phyloP scores from a whole-genome alignment of 495 filamentous ascomycete genomes.

The Hypoxylon intermedium region DNA sequence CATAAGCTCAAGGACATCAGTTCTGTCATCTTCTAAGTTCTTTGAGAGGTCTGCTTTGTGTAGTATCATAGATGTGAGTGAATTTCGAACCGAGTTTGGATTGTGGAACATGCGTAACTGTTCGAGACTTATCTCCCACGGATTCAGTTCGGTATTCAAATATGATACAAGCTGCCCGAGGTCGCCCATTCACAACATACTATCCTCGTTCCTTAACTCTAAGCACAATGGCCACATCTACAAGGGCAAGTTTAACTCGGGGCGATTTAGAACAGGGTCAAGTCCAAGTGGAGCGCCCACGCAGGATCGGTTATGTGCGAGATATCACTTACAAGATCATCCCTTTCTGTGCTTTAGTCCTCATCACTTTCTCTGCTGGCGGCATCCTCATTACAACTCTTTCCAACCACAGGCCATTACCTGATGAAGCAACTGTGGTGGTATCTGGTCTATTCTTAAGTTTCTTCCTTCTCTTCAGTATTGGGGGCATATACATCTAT shows the following conservation, averaged over 20 bases:
- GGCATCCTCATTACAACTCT: constrained; percentile 10
- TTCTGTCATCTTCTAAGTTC: constrained; percentile 4
- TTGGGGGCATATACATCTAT: constrained; percentile 22
- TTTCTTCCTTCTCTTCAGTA: constrained; percentile 24
- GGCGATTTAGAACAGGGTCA: constrained; percentile 29
- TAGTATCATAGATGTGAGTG: not conserved
- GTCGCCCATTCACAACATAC: not conserved
- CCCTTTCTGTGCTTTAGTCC: constrained; percentile 20
- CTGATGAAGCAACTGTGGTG: constrained; percentile 28
- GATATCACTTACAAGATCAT: constrained; percentile 36
- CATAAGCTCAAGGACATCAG: not conserved
- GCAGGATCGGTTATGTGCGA: constrained; percentile 14
- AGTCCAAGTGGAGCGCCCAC: not conserved
- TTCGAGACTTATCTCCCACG: constrained; percentile 23
- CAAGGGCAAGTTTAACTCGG: constrained; percentile 1
- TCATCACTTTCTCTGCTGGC: constrained; percentile 31
- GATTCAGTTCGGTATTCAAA: constrained; percentile 13
- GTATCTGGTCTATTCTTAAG: constrained; percentile 19
- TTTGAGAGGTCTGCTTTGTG: constrained; percentile 19
- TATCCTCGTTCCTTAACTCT: not conserved
- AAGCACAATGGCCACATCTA: constrained; percentile 29
- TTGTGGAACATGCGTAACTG: constrained; percentile 30
- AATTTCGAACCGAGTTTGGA: constrained; percentile 1
- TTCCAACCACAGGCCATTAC: constrained; percentile 16
- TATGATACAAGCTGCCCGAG: constrained; percentile 16